Conservation (phyloP, 2,329 filamentous ascomycete species). For the Hirsutella minnesotensis region DNA sequence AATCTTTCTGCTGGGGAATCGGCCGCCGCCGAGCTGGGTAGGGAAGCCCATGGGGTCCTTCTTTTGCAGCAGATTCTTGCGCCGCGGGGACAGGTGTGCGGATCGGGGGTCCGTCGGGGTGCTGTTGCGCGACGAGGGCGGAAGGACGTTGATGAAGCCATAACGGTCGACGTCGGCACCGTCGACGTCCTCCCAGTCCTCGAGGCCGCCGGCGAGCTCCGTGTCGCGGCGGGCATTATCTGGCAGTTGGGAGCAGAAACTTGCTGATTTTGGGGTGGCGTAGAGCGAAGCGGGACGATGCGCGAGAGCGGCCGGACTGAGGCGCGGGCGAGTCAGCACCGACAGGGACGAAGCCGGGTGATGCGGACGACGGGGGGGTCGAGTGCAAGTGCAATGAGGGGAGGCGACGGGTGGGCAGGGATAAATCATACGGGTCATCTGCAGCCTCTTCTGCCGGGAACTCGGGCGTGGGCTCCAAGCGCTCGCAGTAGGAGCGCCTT, state of each 20-base stretch:
- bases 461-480: constrained; percentile 36
- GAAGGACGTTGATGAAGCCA: constrained; percentile 47
- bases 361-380: too few relatives aligned
- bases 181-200: constrained; percentile 56
- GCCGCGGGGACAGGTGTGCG: constrained; percentile 31
- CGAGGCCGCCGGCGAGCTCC: constrained; percentile 46
- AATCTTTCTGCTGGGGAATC: constrained; percentile 39
- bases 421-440: constrained; percentile 45
- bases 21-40: constrained; percentile 25
- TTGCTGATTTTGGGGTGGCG: constrained; percentile 28
- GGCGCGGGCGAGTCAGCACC: constrained; percentile 15
- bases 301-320: constrained; percentile 12
- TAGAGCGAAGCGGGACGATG: constrained; percentile 19
- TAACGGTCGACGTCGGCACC: constrained; percentile 54
- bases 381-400: background rate
- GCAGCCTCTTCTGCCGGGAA: constrained; percentile 39
- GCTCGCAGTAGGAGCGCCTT: constrained; percentile 34
- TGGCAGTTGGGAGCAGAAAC: constrained; percentile 30
- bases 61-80: constrained; percentile 32
- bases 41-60: constrained; percentile 24
- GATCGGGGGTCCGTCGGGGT: constrained; percentile 30
- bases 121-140: constrained; percentile 27
- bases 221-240: constrained; percentile 25
- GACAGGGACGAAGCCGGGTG: background rate
- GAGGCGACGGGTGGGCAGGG: constrained; percentile 22